Base-by-base conservation (phyloP, 1,284 basidiomycete species). In the Pyrrhoderma noxium region DNA sequence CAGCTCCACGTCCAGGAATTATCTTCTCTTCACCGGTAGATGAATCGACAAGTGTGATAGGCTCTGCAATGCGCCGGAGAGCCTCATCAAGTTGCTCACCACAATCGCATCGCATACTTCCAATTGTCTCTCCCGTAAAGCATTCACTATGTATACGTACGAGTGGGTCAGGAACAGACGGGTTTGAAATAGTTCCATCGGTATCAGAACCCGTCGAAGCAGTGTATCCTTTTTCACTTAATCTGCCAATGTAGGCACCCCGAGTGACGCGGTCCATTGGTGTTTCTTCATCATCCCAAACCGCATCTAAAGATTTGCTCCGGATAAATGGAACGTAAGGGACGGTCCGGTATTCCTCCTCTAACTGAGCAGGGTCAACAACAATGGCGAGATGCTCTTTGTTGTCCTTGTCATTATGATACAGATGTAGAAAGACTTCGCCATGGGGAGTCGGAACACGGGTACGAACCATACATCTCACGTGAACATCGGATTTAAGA, bases 321-420 rank as follows among this genome's bases (percentile, higher is more conserved):
- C 94, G 83, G 60, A 99, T 93, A 49, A 73, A 71, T 9, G 76
- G 76, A 1, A 68, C 70, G 34, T 64, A 56, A 11, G 68, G 56
- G 14, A 71, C 64, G 0, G 46, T 51, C 9, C 70, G 64, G 8
- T 74, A 71, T 46, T 72, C 69, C 43, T 80, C 74, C 36, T 70
- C 66, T 27, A 78, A 68, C 66, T 97, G 94, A 1, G 86, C 86
- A 14, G 91, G 79, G 66, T 99, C 96, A 45, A 95, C 80, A 55
- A 99, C 93, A 51, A 99, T 82, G 0, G 96, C 95, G n/a, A 99
- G 79, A 65, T 99, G 96, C 65, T 99, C 96, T 70, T 99, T 99
- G 64, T 61, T 71, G 69, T 93, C 92, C 54, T 77, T 80, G 63
- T 86, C 89, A 66, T 97, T 98, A 66, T 90, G 85, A 71, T 99